These are phyloP conservation scores for Fusarium sp. DNA, from an alignment of 2,329 filamentous ascomycete genomes.

Conservation along the genomic window DNA sequence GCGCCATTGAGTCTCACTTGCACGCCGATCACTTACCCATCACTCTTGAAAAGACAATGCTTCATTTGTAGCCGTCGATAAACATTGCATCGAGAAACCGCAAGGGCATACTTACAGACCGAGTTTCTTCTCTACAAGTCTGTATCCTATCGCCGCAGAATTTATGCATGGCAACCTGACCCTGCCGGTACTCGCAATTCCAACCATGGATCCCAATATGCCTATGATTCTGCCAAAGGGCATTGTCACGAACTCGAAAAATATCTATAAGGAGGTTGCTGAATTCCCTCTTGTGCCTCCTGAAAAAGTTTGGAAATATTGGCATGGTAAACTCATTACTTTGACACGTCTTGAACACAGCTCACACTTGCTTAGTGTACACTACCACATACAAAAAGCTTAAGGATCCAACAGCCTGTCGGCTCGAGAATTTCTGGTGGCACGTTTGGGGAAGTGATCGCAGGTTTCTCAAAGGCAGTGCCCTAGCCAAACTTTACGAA, in stretches of 20 bases:
- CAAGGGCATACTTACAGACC: conserved; percentile 24
- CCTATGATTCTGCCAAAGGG: conserved; percentile 66
- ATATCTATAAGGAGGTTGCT: conserved; percentile 66
- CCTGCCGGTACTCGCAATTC: conserved; percentile 9
- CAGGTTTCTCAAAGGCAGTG: conserved; percentile 62
- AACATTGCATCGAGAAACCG: conserved; percentile 18
- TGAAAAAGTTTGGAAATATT: conserved; percentile 66
- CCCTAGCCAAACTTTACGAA: conserved; percentile 66
- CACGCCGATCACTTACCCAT: not conserved
- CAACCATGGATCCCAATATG: conserved; percentile 51
- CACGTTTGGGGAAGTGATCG: conserved; percentile 71
- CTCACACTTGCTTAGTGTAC: conserved; percentile 59
- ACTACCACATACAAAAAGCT: conserved; percentile 69
- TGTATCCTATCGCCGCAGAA: not conserved
- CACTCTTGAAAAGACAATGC: conserved; percentile 38
- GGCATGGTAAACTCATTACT: conserved; percentile 61
- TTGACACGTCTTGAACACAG: conserved; percentile 1
- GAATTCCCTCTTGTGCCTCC: conserved; percentile 61
- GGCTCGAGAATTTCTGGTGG: conserved; percentile 74
- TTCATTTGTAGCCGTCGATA: conserved; percentile 35
- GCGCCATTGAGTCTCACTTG: not conserved
- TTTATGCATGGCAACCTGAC: conserved; percentile 11
- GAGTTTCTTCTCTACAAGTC: not conserved
- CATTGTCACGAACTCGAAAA: conserved; percentile 64
- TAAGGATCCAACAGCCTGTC: conserved; percentile 70